Base-by-base conservation (phyloP, 2,329 filamentous ascomycete species). In the Cladosporium sp. region DNA sequence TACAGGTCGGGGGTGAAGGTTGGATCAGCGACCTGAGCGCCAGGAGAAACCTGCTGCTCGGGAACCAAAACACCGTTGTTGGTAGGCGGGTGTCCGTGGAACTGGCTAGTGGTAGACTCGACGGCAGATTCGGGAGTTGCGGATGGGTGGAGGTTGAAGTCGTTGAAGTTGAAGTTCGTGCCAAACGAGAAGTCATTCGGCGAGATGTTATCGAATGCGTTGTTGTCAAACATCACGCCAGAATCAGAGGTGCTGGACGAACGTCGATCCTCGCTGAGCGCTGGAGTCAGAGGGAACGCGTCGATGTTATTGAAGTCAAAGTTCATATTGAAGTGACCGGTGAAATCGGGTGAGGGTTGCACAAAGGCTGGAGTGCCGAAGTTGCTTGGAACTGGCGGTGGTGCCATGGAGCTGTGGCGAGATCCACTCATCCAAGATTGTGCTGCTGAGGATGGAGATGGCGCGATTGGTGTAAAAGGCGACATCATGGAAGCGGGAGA, bases 11-110 rank as follows among this genome's bases (percentile, higher is more conserved):
- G 83, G 84, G 37, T 54, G 43, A 39, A 64, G 0, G 62, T 77
- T 76, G 42, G 86, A 83, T 8, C 85, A 15, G n/a, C 32, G 86
- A 68, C 78, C 86, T 88, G 85, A 4, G 83, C 86, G 48, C 77
- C 75, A 7, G 85, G 85, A 3, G 86, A 89, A 54, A 89, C 78
- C 54, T 88, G 84, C 20, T 75, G 70, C 11, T 52, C 51, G 64
- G 51, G 51, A 41, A 54, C 55, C 19, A 49, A 50, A 50, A 55
- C 24, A 24, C 37, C 44, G 12, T 36, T 24, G n/a, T 36, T n/a
- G 15, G 8, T 56, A 17, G 52, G 37, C 13, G 41, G 41, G 30
- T 50, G 39, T 11, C 22, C 34, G 7, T 50, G 41, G 24, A 38
- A n/a, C 7, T 29, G 17, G n/a, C 30, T 38, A 15, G 52, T 60